Percentiles rank a stretch among this genome's conserved stretches.
phyloP scores from a whole-genome alignment of 805 yeast species.

The Vanderwaltozyma tropicalis region DNA sequence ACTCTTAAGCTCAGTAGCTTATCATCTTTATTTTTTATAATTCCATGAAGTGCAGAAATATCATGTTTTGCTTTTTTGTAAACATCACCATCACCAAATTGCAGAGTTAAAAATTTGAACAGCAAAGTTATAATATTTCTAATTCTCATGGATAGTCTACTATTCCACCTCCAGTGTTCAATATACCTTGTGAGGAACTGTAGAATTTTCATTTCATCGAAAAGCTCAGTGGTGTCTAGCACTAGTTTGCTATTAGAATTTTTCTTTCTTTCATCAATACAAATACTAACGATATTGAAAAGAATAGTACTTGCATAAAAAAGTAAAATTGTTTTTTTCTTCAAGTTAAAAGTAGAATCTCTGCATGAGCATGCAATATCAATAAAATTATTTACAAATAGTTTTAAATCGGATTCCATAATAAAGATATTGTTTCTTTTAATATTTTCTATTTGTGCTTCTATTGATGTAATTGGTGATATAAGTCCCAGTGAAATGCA shows the following conservation, averaged over 20 bases:
- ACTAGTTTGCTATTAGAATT: conserved; percentile 1
- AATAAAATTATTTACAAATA: conserved; percentile 13
- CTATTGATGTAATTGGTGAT: conserved; percentile 4
- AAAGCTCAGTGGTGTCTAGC: conserved; percentile 3
- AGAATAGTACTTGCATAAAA: conserved; percentile 22
- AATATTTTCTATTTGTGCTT: conserved; percentile 12
- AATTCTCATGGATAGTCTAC: conserved; percentile 35
- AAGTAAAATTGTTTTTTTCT: conserved; percentile 11
- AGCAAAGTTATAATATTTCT: conserved; percentile 46
- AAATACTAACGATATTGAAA: conserved; percentile 13
- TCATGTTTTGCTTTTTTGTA: conserved; percentile 37
- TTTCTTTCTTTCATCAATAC: conserved; percentile 14
- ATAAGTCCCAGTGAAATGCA: conserved; percentile 23
- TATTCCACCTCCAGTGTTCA: conserved; percentile 59
- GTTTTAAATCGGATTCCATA: conserved; percentile 5
- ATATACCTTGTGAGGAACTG: conserved; percentile 37
- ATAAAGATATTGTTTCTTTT: conserved; percentile 17
- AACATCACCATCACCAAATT: conserved; percentile 47
- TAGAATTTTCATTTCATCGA: conserved; percentile 31
- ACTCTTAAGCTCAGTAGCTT: conserved; percentile 34
- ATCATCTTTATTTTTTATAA: conserved; percentile 16
- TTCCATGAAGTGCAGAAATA: conserved; percentile 33
- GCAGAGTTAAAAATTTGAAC: conserved; percentile 44
- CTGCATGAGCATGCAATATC: conserved; percentile 17
- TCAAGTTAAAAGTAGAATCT: conserved; percentile 14